Percentiles rank a stretch among this genome's conserved stretches.
Evolutionary conservation across 495 filamentous ascomycete genomes (phyloP).

Genomic region (Penicillium parvum): DNA sequence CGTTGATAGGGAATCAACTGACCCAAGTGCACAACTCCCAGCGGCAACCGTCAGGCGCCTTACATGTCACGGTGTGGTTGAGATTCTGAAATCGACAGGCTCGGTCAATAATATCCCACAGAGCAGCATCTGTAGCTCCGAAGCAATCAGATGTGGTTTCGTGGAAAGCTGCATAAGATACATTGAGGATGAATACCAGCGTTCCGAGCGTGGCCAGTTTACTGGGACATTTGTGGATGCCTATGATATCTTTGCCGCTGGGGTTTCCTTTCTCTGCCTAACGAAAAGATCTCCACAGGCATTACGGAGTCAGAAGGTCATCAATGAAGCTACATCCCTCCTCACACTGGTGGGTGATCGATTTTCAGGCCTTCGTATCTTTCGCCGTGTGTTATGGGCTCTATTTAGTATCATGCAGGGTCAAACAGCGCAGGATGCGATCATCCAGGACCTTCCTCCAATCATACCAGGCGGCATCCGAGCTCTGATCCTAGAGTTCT

Average conservation of each 20-base stretch:
- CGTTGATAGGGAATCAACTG: background rate
- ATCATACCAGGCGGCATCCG: slow-evolving; percentile 12
- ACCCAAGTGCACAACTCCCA: background rate
- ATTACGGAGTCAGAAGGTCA: slow-evolving; percentile 1
- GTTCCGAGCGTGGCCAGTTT: slow-evolving; percentile 15
- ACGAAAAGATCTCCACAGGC: background rate
- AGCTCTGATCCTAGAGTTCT: slow-evolving; percentile 3
- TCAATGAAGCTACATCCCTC: slow-evolving; percentile 15
- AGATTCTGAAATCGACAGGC: slow-evolving; percentile 12
- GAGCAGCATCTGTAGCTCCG: slow-evolving; percentile 5
- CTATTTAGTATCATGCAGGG: slow-evolving; percentile 5
- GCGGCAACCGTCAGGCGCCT: slow-evolving; percentile 7
- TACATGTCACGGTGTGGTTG: slow-evolving; percentile 15
- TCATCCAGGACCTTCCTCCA: slow-evolving; percentile 12
- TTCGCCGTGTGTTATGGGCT: slow-evolving; percentile 18
- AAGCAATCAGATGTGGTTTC: slow-evolving; percentile 11
- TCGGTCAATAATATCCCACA: background rate
- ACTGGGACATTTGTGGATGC: slow-evolving; percentile 18
- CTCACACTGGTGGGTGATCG: slow-evolving; percentile 12
- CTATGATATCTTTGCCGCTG: slow-evolving; percentile 24
- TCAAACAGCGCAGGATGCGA: slow-evolving; percentile 1
- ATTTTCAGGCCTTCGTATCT: slow-evolving; percentile 14
- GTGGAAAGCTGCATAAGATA: slow-evolving; percentile 12
- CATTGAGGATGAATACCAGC: slow-evolving; percentile 19
- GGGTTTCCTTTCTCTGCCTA: slow-evolving; percentile 12